Evolutionary conservation across 768 basidiomycete species (phyloP).

Genomic region (Leccinum uliginosum): DNA sequence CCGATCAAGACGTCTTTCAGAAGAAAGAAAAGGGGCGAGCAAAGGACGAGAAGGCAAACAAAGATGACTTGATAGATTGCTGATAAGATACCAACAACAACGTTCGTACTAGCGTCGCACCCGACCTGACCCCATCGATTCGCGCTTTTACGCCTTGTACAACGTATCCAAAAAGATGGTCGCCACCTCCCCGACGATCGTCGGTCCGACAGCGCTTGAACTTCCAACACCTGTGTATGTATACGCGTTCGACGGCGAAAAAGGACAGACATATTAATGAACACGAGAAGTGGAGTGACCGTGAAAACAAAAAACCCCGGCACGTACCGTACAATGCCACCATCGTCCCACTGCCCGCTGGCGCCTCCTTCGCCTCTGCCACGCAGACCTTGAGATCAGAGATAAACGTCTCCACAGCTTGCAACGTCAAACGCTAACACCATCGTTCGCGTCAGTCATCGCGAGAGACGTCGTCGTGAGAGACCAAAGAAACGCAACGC

Average conservation of each 20-base stretch:
- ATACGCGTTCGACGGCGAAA: background rate
- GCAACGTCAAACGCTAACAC: constrained; percentile 71
- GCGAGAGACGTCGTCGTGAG: background rate
- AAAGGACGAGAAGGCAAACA: no score
- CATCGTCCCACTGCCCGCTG: constrained; percentile 80
- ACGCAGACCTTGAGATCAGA: constrained; percentile 80
- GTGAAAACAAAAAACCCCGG: constrained; percentile 3
- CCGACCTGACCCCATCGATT: background rate
- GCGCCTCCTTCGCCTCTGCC: constrained; percentile 56
- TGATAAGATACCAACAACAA: background rate
- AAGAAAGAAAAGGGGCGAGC: no score
- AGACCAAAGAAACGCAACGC: constrained; percentile 23
- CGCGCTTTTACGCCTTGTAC: constrained; percentile 64
- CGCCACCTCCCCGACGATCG: constrained; percentile 73
- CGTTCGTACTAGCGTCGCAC: background rate
- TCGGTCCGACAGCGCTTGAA: constrained; percentile 77
- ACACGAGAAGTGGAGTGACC: background rate
- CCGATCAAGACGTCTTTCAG: no score
- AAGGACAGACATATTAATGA: background rate
- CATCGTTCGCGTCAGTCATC: background rate
- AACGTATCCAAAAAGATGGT: constrained; percentile 78
- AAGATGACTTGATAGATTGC: background rate
- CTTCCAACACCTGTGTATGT: constrained; percentile 78
- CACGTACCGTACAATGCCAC: constrained; percentile 82
- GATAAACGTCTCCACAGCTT: constrained; percentile 71